Percentiles rank a stretch among this genome's conserved stretches.
These are phyloP conservation scores for Diddensiella transvaalensis DNA, from an alignment of 805 yeast genomes.

Conservation along the genomic window DNA sequence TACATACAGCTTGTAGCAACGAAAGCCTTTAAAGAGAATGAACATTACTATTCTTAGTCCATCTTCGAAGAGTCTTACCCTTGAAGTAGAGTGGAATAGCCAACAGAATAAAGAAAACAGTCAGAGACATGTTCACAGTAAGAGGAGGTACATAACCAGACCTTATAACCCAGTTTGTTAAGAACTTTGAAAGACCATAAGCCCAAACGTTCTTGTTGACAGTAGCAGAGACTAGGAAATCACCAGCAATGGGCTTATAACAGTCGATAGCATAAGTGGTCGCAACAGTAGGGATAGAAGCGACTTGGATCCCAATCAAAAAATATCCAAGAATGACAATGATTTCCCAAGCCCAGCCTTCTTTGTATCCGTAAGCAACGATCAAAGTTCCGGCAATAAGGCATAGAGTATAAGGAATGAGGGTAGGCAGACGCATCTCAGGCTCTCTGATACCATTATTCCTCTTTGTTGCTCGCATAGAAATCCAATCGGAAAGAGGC, in stretches of 20 bases:
- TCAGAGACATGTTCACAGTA: conserved; percentile 1
- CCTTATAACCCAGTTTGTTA: conserved; percentile 7
- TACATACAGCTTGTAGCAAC: no score
- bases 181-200: conserved; percentile 9
- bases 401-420: conserved; percentile 4
- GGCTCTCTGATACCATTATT: conserved; percentile 13
- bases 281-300: conserved; percentile 9
- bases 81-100: conserved; percentile 10
- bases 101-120: conserved; percentile 2
- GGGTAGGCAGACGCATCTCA: conserved; percentile 11
- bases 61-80: conserved; percentile 8
- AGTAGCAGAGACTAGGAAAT: conserved; percentile 10
- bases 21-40: no score
- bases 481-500: conserved; percentile 13
- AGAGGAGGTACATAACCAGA: conserved; percentile 9
- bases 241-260: conserved; percentile 11
- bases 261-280: conserved; percentile 13
- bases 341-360: conserved; percentile 9
- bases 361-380: conserved; percentile 7
- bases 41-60: conserved; percentile 9
- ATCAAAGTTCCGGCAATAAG: conserved; percentile 4
- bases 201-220: conserved; percentile 11
- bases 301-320: conserved; percentile 6
- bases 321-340: conserved; percentile 12
- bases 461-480: conserved; percentile 1